Percentiles rank a stretch among this genome's conserved stretches.
Evolutionary conservation across 164 flowering plant genomes (phyloP).

Genomic region (Piper betle): DNA sequence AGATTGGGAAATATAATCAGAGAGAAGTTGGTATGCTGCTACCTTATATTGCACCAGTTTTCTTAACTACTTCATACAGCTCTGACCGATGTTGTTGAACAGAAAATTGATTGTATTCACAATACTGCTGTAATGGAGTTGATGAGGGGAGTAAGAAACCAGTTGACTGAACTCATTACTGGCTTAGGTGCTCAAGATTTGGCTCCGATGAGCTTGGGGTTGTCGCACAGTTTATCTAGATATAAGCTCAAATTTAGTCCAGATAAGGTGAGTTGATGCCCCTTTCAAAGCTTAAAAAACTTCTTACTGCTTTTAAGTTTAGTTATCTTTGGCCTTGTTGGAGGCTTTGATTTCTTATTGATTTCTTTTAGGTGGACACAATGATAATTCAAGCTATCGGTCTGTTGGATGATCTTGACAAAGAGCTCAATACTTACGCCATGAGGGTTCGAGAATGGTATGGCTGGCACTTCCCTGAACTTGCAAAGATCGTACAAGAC

Average conservation of each 20-base stretch:
- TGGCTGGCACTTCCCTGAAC: constrained; percentile 99
- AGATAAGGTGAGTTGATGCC: constrained; percentile 46
- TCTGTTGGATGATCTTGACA: constrained; percentile 94
- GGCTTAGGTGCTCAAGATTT: constrained; percentile 79
- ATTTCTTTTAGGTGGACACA: constrained; percentile 64
- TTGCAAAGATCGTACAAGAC: constrained; percentile 81
- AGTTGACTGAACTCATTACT: constrained; percentile 73
- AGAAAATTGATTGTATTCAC: constrained; percentile 76
- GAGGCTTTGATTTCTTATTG: neutral
- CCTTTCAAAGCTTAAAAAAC: neutral
- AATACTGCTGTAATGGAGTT: constrained; percentile 85
- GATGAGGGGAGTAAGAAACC: constrained; percentile 83
- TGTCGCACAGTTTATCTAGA: constrained; percentile 88
- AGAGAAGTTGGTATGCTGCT: constrained; percentile 57
- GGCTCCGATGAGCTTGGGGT: constrained; percentile 94
- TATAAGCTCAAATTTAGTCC: constrained; percentile 93
- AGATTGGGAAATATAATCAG: constrained; percentile 84
- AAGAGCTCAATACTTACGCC: constrained; percentile 90
- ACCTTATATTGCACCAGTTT: neutral
- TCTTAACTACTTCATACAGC: neutral
- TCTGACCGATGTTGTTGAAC: constrained; percentile 1
- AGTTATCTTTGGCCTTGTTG: neutral
- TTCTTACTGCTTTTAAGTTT: neutral
- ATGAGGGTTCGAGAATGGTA: constrained; percentile 99
- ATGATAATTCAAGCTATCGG: constrained; percentile 97